A percentile compares a stretch with the other conserved stretches of the same genome.
Conservation (phyloP, 2,329 filamentous ascomycete genomes). For the Aspergillus ibericus region DNA sequence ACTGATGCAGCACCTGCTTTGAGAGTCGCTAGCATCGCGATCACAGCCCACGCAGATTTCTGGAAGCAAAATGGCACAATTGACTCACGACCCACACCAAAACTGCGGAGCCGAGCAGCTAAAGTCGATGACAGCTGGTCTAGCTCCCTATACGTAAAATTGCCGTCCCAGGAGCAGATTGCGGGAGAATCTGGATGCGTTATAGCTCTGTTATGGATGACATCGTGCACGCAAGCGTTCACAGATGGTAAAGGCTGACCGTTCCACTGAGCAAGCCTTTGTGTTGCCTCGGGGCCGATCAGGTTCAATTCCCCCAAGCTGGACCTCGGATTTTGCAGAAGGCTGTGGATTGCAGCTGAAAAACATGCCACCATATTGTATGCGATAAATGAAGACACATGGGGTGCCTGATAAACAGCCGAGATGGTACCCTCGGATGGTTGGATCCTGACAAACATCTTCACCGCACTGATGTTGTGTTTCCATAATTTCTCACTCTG, state of each 20-base stretch:
- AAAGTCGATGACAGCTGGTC: slow-evolving; percentile 31
- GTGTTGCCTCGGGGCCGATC: background rate
- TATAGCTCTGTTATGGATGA: slow-evolving; percentile 5
- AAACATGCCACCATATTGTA: background rate
- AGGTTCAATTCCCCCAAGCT: background rate
- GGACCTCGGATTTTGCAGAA: background rate
- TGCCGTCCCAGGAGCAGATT: slow-evolving; percentile 31
- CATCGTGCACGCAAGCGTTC: slow-evolving; percentile 3
- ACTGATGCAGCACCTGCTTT: slow-evolving; percentile 46
- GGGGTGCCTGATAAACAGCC: background rate
- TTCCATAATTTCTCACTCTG: background rate
- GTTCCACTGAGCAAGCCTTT: slow-evolving; percentile 10
- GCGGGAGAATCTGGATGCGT: slow-evolving; percentile 12
- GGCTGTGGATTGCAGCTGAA: background rate
- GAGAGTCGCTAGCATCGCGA: slow-evolving; percentile 29
- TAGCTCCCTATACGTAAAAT: slow-evolving; percentile 26
- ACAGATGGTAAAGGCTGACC: background rate
- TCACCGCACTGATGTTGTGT: background rate
- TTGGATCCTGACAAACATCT: background rate
- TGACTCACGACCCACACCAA: slow-evolving; percentile 28
- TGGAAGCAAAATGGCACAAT: slow-evolving; percentile 31
- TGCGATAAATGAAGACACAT: background rate
- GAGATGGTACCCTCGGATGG: background rate
- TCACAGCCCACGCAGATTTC: slow-evolving; percentile 31
- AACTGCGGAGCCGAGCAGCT: slow-evolving; percentile 28